These are phyloP conservation scores for Tetradesmus lagerheimii DNA, from an alignment of 139 green algal species.

Conservation along the genomic window DNA sequence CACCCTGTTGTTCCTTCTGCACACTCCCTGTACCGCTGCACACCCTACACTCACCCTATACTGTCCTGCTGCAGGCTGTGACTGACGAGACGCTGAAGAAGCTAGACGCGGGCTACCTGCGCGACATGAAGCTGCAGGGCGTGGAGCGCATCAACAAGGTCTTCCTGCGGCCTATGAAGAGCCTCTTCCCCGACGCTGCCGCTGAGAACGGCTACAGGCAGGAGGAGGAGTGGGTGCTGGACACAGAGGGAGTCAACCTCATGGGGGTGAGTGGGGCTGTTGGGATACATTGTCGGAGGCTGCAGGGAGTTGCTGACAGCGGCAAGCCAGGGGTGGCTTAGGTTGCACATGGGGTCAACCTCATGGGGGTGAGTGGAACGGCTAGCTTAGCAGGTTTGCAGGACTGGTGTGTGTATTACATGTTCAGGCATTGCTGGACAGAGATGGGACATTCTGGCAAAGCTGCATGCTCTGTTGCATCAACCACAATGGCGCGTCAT, in stretches of 20 bases:
- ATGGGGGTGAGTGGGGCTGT: constrained; percentile 74
- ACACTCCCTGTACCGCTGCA: not conserved
- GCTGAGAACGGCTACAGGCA: constrained; percentile 64
- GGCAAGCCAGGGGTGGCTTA: too few species aligned
- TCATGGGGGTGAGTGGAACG: constrained; percentile 85
- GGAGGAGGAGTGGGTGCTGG: constrained; percentile 96
- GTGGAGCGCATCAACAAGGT: constrained; percentile 92
- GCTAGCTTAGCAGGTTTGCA: too few species aligned
- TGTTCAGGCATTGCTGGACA: too few species aligned
- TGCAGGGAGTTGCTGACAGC: not conserved
- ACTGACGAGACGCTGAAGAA: constrained; percentile 70
- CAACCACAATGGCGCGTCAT: too few species aligned
- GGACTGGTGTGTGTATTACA: too few species aligned
- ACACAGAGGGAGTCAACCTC: constrained; percentile 98
- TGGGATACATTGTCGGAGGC: not conserved
- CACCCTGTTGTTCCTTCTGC: not conserved
- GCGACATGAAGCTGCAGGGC: constrained; percentile 77
- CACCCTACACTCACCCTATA: too few species aligned
- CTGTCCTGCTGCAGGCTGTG: constrained; percentile 24
- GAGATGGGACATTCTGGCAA: too few species aligned
- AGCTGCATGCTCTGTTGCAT: too few species aligned
- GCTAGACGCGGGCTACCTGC: constrained; percentile 63
- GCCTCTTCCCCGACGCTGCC: constrained; percentile 48
- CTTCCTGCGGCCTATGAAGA: constrained; percentile 92
- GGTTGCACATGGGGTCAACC: constrained; percentile 97